Evolutionary conservation across 2,329 filamentous ascomycete species (phyloP), one percentile per base, ranked within the genome.

Genomic region (Biscogniauxia sp.): DNA sequence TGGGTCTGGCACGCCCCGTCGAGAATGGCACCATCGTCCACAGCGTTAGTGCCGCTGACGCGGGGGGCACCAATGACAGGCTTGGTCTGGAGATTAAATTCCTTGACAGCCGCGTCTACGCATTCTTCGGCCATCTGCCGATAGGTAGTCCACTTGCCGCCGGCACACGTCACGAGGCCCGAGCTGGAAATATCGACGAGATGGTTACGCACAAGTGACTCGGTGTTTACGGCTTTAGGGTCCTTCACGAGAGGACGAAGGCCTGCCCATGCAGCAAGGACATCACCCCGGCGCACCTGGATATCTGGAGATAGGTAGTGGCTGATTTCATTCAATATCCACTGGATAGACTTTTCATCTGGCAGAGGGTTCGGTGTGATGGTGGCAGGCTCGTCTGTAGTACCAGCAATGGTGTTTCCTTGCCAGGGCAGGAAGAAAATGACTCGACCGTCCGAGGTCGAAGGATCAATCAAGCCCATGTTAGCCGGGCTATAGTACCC

Each of bases 401-500:
- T 96, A 63, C 92, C 92, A 53, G 92, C 92, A 71, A 96, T 95
- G 15, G 92, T 96, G 78, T 95, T 95, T 54, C 92, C 92, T 78
- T 96, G 92, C 92, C 92, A 96, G 20, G 92, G 92, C 50, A 96
- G 82, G 82, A 96, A 96, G 85, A 96, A 96, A 72, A 96, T 94
- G 55, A 96, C 92, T 73, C 92, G 86, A 20, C 92, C 92, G 72
- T 96, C 92, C 1, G 92, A 96, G 1, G 92, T 95, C 50, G 87
- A 87, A 5, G 92, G 92, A 70, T 96, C 92, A 69, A 96, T 91
- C 50, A 96, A 82, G 63, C 92, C 92, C 91, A 96, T 95, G 72
- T 93, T 89, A 20, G 88, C 84, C 51, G 92, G 92, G 69, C 88
- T 91, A 80, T 90, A 95, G 79, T 95, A 96, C 54, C 92, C 92